Evolutionary conservation across 257 asterid genomes (phyloP), one percentile per base, ranked within the genome.

Genomic region (Ilex aquifolium): DNA sequence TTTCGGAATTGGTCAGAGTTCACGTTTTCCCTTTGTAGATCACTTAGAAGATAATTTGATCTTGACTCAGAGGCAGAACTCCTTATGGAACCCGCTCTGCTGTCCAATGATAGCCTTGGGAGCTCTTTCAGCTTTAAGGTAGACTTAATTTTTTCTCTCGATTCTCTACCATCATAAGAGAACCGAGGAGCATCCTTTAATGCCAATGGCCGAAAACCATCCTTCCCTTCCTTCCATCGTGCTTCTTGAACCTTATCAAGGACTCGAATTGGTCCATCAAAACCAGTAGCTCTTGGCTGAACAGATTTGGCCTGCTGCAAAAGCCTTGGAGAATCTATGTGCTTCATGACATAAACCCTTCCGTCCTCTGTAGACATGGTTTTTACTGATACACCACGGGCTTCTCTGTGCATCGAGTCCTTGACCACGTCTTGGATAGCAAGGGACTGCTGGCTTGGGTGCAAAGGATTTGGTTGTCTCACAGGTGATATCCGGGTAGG

Each of bases 301-400:
- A 69, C 78, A 17, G 74, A 44, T 72, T 74, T 76, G 69, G 71
- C 27, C 58, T 62, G 87, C 77, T 67, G 95, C 21, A 67, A 55
- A 62, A 96, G 96, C 84, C 99, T 83, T 2, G 99, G 99, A n/a
- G 99, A 92, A 77, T 92, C 99, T 0, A 85, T 66, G 77, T 87
- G 89, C 73, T 89, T 92, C 90, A 92, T 74, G 6, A 74, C 77
- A 21, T 76, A 76, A 55, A 80, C 80, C 75, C 69, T 65, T 55
- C 82, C 77, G 60, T 79, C 95, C 31, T 82, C 85, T 49, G 72
- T 76, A 13, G 69, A 63, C 60, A 55, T 64, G 66, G 79, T 66
- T 72, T 87, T 87, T 73, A 87, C 80, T 15, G 80, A 71, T 77
- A 89, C 27, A 32, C 77, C 65, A 16, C 93, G 92, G 62, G 78